A percentile compares a stretch with the other conserved stretches of the same genome.
phyloP scores from a whole-genome alignment of 176 grass and related monocot species.

The Aegilops sharonensis region DNA sequence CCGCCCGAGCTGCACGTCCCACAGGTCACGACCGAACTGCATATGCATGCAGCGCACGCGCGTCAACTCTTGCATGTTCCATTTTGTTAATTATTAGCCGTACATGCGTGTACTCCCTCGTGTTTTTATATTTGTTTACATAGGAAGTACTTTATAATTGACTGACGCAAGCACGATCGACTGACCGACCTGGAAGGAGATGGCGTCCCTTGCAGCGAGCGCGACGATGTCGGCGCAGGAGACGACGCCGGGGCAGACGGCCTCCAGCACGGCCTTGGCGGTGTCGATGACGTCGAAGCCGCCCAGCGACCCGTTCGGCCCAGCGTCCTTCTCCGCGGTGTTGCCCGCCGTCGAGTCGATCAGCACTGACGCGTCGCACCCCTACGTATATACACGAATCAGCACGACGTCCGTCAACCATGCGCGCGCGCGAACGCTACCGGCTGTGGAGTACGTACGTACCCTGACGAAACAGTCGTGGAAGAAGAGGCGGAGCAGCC shows the following conservation, averaged over 20 bases:
- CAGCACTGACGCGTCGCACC: constrained; percentile 88
- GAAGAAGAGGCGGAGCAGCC: constrained; percentile 74
- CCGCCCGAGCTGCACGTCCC: constrained; percentile 63
- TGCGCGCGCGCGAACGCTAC: not conserved
- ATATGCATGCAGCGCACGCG: not conserved
- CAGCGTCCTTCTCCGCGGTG: constrained; percentile 75
- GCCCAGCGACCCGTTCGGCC: constrained; percentile 48
- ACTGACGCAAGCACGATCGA: not conserved
- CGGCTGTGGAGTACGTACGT: too few relatives aligned
- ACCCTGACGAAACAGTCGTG: constrained; percentile 79
- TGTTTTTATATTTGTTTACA: too few relatives aligned
- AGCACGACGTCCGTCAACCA: not conserved
- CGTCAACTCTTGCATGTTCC: not conserved
- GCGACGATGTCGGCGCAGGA: constrained; percentile 89
- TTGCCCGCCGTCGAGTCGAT: constrained; percentile 43
- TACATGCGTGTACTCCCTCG: too few relatives aligned
- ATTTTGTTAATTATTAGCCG: not conserved
- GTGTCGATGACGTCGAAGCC: constrained; percentile 78
- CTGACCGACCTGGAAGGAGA: constrained; percentile 44
- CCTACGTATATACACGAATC: constrained; percentile 18
- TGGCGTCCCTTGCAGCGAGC: constrained; percentile 64
- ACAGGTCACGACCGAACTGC: constrained; percentile 40
- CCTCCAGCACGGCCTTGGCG: constrained; percentile 66
- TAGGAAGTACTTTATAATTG: not conserved
- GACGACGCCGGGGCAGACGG: constrained; percentile 65